These are phyloP conservation scores for Camelina laxa DNA, from an alignment of 345 rosid genomes.

Conservation along the genomic window DNA sequence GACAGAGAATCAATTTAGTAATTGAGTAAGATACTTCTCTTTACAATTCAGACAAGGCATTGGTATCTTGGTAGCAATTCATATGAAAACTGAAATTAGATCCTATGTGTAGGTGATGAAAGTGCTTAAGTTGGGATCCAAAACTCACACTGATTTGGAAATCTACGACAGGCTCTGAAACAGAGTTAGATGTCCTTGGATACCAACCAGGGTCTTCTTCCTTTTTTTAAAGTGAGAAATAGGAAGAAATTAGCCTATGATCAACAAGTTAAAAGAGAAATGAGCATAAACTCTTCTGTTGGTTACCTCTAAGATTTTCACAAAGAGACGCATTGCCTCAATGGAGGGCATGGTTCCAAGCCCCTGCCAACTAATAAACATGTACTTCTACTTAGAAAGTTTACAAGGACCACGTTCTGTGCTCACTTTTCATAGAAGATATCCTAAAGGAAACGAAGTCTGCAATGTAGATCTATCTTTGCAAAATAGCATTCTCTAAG, in stretches of 20 bases:
- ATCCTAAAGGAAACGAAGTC: background rate
- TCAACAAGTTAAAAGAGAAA: slow-evolving; percentile 14
- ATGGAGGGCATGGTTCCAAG: slow-evolving; percentile 85
- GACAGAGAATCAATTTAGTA: slow-evolving; percentile 27
- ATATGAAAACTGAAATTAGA: slow-evolving; percentile 6
- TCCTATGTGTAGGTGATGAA: background rate
- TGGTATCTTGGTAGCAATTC: background rate
- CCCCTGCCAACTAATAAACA: slow-evolving; percentile 87
- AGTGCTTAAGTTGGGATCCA: background rate
- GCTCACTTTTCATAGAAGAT: slow-evolving; percentile 2
- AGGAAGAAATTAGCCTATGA: slow-evolving; percentile 3
- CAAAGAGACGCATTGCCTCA: slow-evolving; percentile 99
- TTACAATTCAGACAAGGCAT: background rate
- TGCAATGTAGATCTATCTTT: background rate
- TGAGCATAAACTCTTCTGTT: background rate
- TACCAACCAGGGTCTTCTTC: slow-evolving; percentile 96
- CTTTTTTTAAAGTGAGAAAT: slow-evolving; percentile 44
- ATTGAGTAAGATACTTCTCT: slow-evolving; percentile 11
- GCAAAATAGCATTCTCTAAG: slow-evolving; percentile 1
- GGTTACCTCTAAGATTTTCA: slow-evolving; percentile 88
- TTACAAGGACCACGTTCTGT: background rate
- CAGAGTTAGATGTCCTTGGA: slow-evolving; percentile 65
- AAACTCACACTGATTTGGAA: slow-evolving; percentile 64
- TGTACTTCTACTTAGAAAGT: slow-evolving; percentile 25
- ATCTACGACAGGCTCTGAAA: slow-evolving; percentile 60